These are phyloP conservation scores for Citrus cavaleriei DNA, from an alignment of 345 rosid species.

Conservation along the genomic window DNA sequence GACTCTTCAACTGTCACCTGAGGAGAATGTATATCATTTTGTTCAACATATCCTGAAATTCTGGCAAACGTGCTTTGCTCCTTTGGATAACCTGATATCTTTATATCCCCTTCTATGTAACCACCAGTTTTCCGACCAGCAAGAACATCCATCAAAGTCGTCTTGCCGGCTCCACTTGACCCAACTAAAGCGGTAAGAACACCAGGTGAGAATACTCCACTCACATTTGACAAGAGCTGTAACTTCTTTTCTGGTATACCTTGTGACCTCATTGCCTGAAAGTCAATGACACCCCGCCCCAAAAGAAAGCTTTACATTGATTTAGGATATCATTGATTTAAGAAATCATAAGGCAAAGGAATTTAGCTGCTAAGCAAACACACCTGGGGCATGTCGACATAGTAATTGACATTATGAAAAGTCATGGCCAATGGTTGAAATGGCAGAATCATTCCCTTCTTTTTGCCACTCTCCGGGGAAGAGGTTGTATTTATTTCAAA, in stretches of 20 bases:
- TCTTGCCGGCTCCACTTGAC: conserved; percentile 96
- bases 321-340: background rate
- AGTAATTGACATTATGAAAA: conserved; percentile 86
- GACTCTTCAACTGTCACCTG: conserved; percentile 94
- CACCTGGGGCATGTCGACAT: conserved; percentile 90
- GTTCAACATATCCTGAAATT: conserved; percentile 95
- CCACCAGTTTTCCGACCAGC: conserved; percentile 97
- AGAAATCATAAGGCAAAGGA: background rate
- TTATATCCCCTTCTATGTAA: conserved; percentile 78
- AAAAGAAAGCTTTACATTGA: background rate
- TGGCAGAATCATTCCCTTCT: conserved; percentile 93
- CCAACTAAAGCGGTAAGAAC: conserved; percentile 95
- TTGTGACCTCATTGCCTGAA: conserved; percentile 67
- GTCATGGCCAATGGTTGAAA: conserved; percentile 90
- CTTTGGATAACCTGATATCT: conserved; percentile 76
- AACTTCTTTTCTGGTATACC: conserved; percentile 71
- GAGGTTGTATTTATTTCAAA: conserved; percentile 9
- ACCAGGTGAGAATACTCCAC: conserved; percentile 95
- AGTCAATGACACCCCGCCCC: conserved; percentile 5
- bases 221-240: conserved; percentile 69
- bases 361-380: background rate
- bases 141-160: conserved; percentile 96
- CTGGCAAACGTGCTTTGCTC: conserved; percentile 84
- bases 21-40: conserved; percentile 95
- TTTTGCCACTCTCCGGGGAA: conserved; percentile 30